Conservation (phyloP, 1,139 yeast genomes). For the Nakaseomyces uthaithaninus region DNA sequence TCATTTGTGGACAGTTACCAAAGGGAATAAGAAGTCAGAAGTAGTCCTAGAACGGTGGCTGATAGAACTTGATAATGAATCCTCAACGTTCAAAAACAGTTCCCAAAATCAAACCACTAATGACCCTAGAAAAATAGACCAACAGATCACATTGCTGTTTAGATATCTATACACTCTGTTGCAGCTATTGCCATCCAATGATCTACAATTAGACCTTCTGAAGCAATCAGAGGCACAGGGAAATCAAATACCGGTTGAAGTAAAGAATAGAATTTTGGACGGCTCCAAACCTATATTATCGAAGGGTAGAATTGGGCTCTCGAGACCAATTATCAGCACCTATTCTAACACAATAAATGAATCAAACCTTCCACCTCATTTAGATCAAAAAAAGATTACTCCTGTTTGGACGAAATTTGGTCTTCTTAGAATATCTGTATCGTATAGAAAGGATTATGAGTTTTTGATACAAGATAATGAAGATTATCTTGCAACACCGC, state of each 20-base stretch:
- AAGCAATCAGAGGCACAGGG: constrained; percentile 20
- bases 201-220: constrained; percentile 35
- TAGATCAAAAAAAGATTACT: constrained; percentile 52
- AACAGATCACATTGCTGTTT: constrained; percentile 60
- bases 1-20: constrained; percentile 44
- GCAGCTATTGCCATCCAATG: constrained; percentile 65
- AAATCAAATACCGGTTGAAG: constrained; percentile 19
- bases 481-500: constrained; percentile 10
- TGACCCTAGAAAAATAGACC: constrained; percentile 13
- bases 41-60: constrained; percentile 91
- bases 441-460: constrained; percentile 63
- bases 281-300: constrained; percentile 73
- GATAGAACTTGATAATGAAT: constrained; percentile 54
- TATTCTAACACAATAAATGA: constrained; percentile 35
- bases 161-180: constrained; percentile 63
- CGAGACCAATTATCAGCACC: constrained; percentile 51
- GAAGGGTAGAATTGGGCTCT: constrained; percentile 76
- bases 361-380: constrained; percentile 40
- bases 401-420: constrained; percentile 75
- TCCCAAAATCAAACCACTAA: constrained; percentile 13
- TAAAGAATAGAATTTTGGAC: constrained; percentile 61
- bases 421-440: constrained; percentile 60
- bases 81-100: constrained; percentile 27
- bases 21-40: constrained; percentile 57
- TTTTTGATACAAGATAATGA: constrained; percentile 54